Base-by-base conservation (phyloP, 2,329 filamentous ascomycete species). In the Corinectria fuckeliana region DNA sequence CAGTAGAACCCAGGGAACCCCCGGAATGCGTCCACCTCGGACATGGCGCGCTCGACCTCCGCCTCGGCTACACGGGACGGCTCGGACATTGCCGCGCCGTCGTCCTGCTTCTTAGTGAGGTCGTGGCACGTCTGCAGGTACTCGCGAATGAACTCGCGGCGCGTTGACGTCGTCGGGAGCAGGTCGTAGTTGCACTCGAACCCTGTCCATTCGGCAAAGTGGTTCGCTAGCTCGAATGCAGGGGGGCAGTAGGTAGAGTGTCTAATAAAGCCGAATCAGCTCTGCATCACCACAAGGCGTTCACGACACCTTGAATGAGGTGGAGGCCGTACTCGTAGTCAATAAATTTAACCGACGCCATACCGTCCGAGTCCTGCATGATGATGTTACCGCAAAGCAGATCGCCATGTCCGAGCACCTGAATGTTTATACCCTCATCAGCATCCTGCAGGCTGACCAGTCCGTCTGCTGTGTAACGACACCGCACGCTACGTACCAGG, bases 1-100 rank as follows among this genome's bases (percentile, higher is more conserved):
- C 65, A 68, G 56, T 68, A 68, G 23, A 68, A 68, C 1, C 65
- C 65, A 11, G 65, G 65, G 5, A 68, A 66, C 1, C 65, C 65
- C 20, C 65, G 54, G 48, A 62, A 62, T n/a, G 53, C 36, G 13
- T 68, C 65, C 10, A 68, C 65, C n/a, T 64, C 55, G 14, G 23
- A 32, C 65, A 68, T 61, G 6, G 66, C 41, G 2, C 21, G 30
- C 21, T 68, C 54, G 25, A 68, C 63, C 20, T 63, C 42, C 30
- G 51, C 54, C 10, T 68, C 61, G 45, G 38, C 47, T 20, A 58
- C 42, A 39, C 14, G 25, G 55, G 55, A 47, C 38, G 59, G 25
- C 50, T 52, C 21, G 26, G 23, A 16, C 16, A 20, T 6, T 3
- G 16, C 26, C 16, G 3, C 20, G 21, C 16, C 20, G 14, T 23